Evolutionary conservation across 495 filamentous ascomycete genomes (phyloP).

Genomic region (Lasiosphaeriaceae sp.): DNA sequence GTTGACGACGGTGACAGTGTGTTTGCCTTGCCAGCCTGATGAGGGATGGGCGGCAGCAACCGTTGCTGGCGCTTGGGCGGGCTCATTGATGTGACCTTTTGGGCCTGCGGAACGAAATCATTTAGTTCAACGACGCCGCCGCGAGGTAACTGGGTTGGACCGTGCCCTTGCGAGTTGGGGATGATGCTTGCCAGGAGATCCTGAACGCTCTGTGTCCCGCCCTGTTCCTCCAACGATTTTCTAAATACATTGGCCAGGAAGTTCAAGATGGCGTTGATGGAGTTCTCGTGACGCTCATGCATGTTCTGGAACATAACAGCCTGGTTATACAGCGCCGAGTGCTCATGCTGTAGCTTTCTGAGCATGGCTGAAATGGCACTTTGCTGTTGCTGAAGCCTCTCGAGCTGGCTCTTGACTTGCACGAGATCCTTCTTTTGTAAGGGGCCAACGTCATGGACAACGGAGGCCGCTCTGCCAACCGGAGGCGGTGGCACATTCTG

Average conservation of each 20-base stretch:
- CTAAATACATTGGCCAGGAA: slow-evolving; percentile 97
- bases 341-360: slow-evolving; percentile 71
- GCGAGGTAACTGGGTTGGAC: slow-evolving; percentile 46
- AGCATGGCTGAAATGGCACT: slow-evolving; percentile 77
- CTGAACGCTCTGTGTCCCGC: slow-evolving; percentile 63
- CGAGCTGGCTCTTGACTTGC: slow-evolving; percentile 72
- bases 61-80: slow-evolving; percentile 44
- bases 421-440: slow-evolving; percentile 76
- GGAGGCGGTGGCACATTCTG: slow-evolving; percentile 10
- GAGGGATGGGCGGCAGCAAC: slow-evolving; percentile 43
- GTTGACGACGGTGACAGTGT: slow-evolving; percentile 28
- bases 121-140: slow-evolving; percentile 71
- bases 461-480: slow-evolving; percentile 17
- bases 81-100: slow-evolving; percentile 31
- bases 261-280: slow-evolving; percentile 94
- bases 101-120: slow-evolving; percentile 52
- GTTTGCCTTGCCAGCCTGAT: slow-evolving; percentile 23
- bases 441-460: slow-evolving; percentile 39
- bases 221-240: slow-evolving; percentile 55
- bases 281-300: slow-evolving; percentile 94
- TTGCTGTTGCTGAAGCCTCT: slow-evolving; percentile 79
- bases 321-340: slow-evolving; percentile 85
- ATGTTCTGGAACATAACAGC: slow-evolving; percentile 84
- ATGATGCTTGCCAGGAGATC: slow-evolving; percentile 70
- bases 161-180: slow-evolving; percentile 42